A percentile compares a stretch with the other conserved stretches of the same genome.
Evolutionary conservation across 179 eudicot species (phyloP).

Genomic region (Amaranthus tricolor): DNA sequence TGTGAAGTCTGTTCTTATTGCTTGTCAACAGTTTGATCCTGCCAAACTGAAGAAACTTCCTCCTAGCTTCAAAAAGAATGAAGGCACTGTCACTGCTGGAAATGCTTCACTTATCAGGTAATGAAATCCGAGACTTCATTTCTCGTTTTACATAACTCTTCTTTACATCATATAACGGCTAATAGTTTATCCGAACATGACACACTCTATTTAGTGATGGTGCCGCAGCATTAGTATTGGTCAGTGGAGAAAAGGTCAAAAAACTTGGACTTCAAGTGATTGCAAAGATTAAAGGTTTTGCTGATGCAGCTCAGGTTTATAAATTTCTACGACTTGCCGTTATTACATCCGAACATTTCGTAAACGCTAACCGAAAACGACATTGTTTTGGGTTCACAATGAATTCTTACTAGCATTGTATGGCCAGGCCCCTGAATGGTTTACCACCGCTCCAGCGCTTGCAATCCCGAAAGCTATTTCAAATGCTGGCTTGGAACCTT

Average conservation of each 20-base stretch:
- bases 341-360: not conserved
- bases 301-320: constrained; percentile 93
- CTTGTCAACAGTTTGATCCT: constrained; percentile 65
- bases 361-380: not conserved
- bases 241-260: constrained; percentile 85
- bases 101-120: constrained; percentile 93
- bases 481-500: constrained; percentile 72
- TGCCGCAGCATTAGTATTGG: constrained; percentile 91
- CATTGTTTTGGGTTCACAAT: not conserved
- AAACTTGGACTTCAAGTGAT: constrained; percentile 77
- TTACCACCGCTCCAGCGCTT: constrained; percentile 92
- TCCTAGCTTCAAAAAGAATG: constrained; percentile 81
- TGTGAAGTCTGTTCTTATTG: not conserved
- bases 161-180: not conserved
- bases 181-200: constrained; percentile 16
- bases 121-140: not conserved
- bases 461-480: constrained; percentile 94
- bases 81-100: constrained; percentile 93
- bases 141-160: not conserved
- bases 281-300: constrained; percentile 81
- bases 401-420: constrained; percentile 12
- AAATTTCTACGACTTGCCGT: not conserved
- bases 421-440: constrained; percentile 84
- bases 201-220: constrained; percentile 65
- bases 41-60: constrained; percentile 83